Conservation (phyloP, 139 green algal species). For the Volvox reticuliferus region DNA sequence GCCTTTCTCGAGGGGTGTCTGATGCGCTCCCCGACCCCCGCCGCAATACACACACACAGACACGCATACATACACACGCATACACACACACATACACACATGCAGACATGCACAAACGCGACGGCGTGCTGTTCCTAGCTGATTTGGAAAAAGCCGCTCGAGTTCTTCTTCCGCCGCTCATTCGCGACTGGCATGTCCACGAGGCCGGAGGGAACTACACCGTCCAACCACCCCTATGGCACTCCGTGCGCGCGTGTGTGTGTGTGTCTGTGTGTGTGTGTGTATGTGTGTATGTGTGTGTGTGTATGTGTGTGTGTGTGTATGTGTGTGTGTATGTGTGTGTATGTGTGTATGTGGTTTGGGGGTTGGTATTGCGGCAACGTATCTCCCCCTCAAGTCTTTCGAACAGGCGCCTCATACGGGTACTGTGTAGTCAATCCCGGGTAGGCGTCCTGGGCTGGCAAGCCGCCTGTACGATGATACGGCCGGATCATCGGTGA, state of each 20-base stretch:
- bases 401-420: background rate
- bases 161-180: background rate
- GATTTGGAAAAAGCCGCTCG: background rate
- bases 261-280: background rate
- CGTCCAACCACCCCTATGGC: too few species aligned
- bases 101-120: background rate
- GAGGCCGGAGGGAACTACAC: background rate
- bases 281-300: background rate
- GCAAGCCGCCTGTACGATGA: too few species aligned
- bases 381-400: too few species aligned
- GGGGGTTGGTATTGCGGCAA: background rate
- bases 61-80: background rate
- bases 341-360: background rate
- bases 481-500: too few species aligned
- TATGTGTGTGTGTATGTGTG: background rate
- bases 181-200: background rate
- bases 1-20: too few species aligned
- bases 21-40: too few species aligned
- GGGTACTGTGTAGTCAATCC: background rate
- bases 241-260: background rate
- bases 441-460: too few species aligned
- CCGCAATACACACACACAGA: background rate
- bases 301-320: background rate
- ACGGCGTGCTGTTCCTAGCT: background rate
- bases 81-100: background rate